phyloP scores from a whole-genome alignment of 441 rosid species.

The Brassica balearica region DNA sequence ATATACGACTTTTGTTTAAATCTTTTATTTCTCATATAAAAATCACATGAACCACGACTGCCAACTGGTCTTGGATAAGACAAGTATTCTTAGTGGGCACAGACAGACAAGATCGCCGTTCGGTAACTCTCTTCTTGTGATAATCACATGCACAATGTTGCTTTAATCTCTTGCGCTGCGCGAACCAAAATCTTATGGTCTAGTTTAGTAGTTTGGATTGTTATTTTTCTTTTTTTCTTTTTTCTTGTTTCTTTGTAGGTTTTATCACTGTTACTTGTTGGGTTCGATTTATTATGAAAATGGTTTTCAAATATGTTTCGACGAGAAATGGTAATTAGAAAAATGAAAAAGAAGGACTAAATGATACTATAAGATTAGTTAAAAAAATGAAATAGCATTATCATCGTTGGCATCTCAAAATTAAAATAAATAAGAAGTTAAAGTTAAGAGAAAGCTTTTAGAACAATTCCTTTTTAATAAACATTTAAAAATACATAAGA shows the following conservation, averaged over 20 bases:
- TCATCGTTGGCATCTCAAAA: background rate
- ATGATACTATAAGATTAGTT: background rate
- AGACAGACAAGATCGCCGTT: slow-evolving; percentile 28
- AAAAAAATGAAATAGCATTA: background rate
- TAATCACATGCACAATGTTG: slow-evolving; percentile 9
- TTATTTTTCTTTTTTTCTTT: background rate
- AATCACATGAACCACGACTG: slow-evolving; percentile 24
- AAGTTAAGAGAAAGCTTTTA: background rate
- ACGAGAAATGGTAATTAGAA: background rate
- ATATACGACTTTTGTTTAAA: background rate
- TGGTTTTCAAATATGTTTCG: background rate
- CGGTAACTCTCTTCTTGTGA: background rate
- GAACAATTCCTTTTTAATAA: background rate
- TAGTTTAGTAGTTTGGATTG: background rate
- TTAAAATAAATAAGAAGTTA: background rate
- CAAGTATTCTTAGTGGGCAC: slow-evolving; percentile 19
- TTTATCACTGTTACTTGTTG: slow-evolving; percentile 1
- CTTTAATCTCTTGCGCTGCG: slow-evolving; percentile 5
- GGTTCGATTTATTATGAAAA: background rate
- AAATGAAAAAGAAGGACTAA: background rate
- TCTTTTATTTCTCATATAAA: too few species aligned
- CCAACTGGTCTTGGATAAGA: background rate
- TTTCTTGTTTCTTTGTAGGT: background rate
- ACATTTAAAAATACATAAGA: background rate
- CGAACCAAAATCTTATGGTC: slow-evolving; percentile 5